A percentile compares a stretch with the other conserved stretches of the same genome.
Conservation (phyloP, 257 asterid genomes). For the Solanum raphanifolium region DNA sequence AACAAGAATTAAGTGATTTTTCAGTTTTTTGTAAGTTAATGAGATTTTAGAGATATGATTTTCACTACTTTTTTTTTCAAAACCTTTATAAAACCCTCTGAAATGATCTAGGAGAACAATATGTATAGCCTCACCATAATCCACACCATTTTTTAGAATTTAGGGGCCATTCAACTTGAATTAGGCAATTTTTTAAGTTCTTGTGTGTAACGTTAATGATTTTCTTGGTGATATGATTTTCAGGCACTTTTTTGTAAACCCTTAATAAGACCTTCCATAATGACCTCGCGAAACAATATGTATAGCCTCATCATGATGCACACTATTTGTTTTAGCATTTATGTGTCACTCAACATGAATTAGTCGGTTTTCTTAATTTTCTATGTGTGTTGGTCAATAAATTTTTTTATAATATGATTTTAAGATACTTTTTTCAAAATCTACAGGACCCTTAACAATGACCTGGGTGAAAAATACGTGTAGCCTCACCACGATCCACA, state of each 20-base stretch:
- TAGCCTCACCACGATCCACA: neutral
- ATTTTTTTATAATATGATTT: too few species aligned
- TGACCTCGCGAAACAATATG: too few species aligned
- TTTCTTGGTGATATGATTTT: too few species aligned
- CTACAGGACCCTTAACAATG: neutral
- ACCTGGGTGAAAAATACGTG: neutral
- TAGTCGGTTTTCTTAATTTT: too few species aligned
- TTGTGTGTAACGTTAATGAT: too few species aligned
- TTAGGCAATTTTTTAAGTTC: too few species aligned
- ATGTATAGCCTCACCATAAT: neutral
- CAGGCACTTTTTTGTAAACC: too few species aligned
- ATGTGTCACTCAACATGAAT: too few species aligned
- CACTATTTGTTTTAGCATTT: too few species aligned
- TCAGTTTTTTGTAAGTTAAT: too few species aligned
- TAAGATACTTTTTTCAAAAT: too few species aligned
- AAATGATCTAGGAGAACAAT: neutral
- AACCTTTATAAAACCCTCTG: neutral
- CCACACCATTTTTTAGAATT: neutral
- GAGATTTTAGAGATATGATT: neutral
- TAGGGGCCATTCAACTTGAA: neutral
- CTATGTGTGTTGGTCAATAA: rapidly evolving
- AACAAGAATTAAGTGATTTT: neutral
- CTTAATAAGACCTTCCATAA: rapidly evolving
- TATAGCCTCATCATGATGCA: too few species aligned
- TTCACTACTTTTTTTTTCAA: neutral